Conservation (phyloP, 768 basidiomycete species). For the Boletales sp. region DNA sequence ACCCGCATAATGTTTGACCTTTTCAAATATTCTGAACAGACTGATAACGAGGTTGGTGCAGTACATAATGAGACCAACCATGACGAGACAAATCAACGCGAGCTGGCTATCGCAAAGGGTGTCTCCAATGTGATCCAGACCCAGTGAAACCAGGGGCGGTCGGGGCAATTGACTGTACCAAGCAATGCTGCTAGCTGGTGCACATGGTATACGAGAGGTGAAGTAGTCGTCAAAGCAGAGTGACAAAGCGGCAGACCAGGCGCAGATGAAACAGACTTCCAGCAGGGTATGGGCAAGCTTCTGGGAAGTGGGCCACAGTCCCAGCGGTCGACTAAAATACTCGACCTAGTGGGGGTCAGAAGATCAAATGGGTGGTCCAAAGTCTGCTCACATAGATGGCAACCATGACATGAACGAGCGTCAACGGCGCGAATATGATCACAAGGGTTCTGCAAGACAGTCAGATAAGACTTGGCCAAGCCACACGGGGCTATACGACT, state of each 20-base stretch:
- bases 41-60: slow-evolving; percentile 83
- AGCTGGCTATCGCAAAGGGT: slow-evolving; percentile 72
- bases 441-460: slow-evolving; percentile 57
- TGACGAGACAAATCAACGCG: slow-evolving; percentile 73
- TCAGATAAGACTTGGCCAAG: background rate
- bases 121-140: slow-evolving; percentile 48
- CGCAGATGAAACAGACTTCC: slow-evolving; percentile 88
- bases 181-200: slow-evolving; percentile 49
- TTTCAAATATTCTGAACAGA: slow-evolving; percentile 83
- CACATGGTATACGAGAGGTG: slow-evolving; percentile 79
- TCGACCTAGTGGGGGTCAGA: slow-evolving; percentile 56
- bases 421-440: slow-evolving; percentile 81
- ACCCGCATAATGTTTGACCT: slow-evolving; percentile 71
- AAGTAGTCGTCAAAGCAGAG: slow-evolving; percentile 91
- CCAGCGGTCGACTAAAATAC: slow-evolving; percentile 88
- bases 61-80: slow-evolving; percentile 74
- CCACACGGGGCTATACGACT: background rate
- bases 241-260: slow-evolving; percentile 89
- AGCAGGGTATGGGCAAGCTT: slow-evolving; percentile 85
- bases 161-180: slow-evolving; percentile 77
- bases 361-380: slow-evolving; percentile 5
- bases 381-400: slow-evolving; percentile 71
- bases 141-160: slow-evolving; percentile 18
- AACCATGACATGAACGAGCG: slow-evolving; percentile 79
- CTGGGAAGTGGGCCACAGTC: slow-evolving; percentile 85